Percentiles rank a stretch among this genome's conserved stretches.
Conservation (phyloP, 192 early-diverging fungal species). For the Neocallimastix lanati region DNA sequence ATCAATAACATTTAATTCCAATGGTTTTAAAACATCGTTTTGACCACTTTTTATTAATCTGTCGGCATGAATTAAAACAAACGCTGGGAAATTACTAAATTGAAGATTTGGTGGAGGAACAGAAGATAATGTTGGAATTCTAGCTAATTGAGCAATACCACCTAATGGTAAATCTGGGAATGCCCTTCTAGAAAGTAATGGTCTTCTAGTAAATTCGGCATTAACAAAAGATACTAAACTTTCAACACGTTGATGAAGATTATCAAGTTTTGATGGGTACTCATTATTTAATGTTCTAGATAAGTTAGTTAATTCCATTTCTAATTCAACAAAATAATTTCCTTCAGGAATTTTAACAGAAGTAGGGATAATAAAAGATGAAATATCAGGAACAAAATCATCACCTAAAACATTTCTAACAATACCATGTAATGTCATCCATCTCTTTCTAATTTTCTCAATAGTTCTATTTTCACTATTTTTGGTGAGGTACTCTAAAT, state of each 20-base stretch:
- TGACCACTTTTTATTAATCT: background rate
- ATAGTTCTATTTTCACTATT: background rate
- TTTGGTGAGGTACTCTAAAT: background rate
- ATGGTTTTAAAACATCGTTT: background rate
- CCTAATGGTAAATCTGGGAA: background rate
- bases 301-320: background rate
- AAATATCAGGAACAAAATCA: background rate
- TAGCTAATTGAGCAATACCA: background rate
- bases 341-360: background rate
- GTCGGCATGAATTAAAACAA: background rate
- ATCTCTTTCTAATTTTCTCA: background rate
- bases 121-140: background rate
- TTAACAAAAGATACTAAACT: background rate
- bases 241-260: background rate
- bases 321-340: background rate
- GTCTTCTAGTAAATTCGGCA: background rate
- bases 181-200: background rate
- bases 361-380: background rate
- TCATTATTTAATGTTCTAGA: background rate
- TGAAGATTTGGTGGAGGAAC: background rate
- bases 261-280: background rate
- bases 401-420: background rate
- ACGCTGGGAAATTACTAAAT: background rate
- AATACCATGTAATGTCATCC: background rate
- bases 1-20: background rate